These are phyloP conservation scores for Helianthus tuberosus DNA, from an alignment of 129 eudicot genomes.

Conservation along the genomic window DNA sequence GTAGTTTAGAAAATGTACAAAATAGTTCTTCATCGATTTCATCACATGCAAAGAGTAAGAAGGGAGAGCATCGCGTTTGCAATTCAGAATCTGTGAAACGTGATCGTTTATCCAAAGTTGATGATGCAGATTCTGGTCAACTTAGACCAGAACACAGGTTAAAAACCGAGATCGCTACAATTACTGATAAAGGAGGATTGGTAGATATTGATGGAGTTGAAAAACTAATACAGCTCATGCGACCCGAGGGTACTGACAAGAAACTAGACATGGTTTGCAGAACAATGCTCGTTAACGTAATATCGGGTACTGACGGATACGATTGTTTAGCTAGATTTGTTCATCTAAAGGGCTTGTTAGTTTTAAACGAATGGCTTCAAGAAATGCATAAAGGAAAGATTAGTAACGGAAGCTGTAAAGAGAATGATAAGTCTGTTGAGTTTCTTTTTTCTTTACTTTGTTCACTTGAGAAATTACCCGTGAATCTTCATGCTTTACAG, in stretches of 20 bases:
- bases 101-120: constrained; percentile 35
- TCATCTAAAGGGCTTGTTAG: constrained; percentile 58
- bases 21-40: constrained; percentile 55
- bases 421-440: constrained; percentile 68
- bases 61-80: constrained; percentile 60
- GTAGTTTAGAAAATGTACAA: constrained; percentile 66
- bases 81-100: constrained; percentile 32
- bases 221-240: constrained; percentile 62
- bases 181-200: constrained; percentile 54
- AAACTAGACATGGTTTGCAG: constrained; percentile 51
- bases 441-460: constrained; percentile 83
- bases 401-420: constrained; percentile 62
- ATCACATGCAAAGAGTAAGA: constrained; percentile 72
- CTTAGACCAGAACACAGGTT: constrained; percentile 53
- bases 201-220: constrained; percentile 54
- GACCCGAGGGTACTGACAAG: constrained; percentile 46
- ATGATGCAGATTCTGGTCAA: constrained; percentile 63
- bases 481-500: constrained; percentile 85
- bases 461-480: constrained; percentile 83
- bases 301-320: constrained; percentile 65
- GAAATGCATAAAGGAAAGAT: constrained; percentile 79
- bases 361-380: constrained; percentile 88
- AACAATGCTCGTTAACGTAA: constrained; percentile 63
- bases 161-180: constrained; percentile 51
- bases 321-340: constrained; percentile 64